Base-by-base conservation (phyloP, 2,329 filamentous ascomycete genomes). In the Cladorrhinum sp. region DNA sequence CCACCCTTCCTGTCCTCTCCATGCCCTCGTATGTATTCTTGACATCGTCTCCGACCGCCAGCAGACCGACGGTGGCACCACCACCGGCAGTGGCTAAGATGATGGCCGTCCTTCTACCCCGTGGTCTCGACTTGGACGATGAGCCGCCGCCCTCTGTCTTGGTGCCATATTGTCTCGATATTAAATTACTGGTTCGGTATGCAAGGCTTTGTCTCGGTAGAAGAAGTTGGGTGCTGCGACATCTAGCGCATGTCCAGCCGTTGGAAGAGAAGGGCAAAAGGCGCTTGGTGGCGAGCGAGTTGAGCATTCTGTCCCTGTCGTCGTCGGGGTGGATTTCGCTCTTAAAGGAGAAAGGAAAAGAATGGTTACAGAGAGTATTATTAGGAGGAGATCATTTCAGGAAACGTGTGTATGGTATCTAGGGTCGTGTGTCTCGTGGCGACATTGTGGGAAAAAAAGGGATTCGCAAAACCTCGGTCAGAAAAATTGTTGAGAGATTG, bases 1-100 rank as follows among this genome's bases (percentile, higher is more conserved):
- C 86, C 21, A 98, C 94, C 64, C 94, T 84, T 8, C 90, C 89
- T 33, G 90, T 89, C 66, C 94, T 84, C 76, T 92, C 87, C 1
- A 84, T 84, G 10, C 91, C 90, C 57, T 88, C 85, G 72, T 91
- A 94, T 33, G 83, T 82, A 77, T 91, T 87, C 73, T 88, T 90
- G 66, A 92, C 86, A 66, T 96, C 87, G 72, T 88, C 85, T 26
- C 80, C 79, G 63, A 87, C 60, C 1, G 67, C 62, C 12, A 70
- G 48, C 21, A 70, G 74, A 6, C 78, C 77, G n/a, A 77, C 77
- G 10, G 78, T 77, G 9, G 79, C 74, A 2, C 77, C 81, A n/a
- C 76, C 79, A 16, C 82, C 80, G 1, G 78, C 75, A 5, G 83
- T 80, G 14, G 82, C 80, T 42, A 82, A 76, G 26, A 85, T 70